Evolutionary conservation across 208 protist species (phyloP), one percentile per base, ranked within the genome.

Genomic region (Trypanosoma caninum): DNA sequence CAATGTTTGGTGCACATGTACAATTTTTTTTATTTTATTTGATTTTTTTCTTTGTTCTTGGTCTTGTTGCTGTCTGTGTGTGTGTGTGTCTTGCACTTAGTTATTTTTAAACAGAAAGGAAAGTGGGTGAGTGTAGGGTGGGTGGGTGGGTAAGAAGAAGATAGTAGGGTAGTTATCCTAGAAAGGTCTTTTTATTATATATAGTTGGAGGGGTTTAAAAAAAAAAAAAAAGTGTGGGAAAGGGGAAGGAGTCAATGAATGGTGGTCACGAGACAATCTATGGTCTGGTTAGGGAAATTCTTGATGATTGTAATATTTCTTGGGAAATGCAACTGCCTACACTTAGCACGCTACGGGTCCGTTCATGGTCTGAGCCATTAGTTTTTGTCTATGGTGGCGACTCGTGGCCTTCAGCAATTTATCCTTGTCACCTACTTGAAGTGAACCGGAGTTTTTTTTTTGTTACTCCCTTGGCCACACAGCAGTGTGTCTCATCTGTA

Each of bases 391-490:
- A 60, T 60, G 16, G 25, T 25, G 46, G 54, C 41, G 56, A 71
- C n/a, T 37, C 63, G n/a, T 86, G 75, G 75, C 75, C 75, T 50
- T 46, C 37, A 16, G 42, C 45, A 27, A 58, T 82, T 37, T 42
- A 68, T 14, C 66, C 70, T 6, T 80, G 71, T 68, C 68, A 59
- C 23, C 63, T 86, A 27, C 78, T 62, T 25, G 69, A 77, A 30
- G 60, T 80, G 57, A 79, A 64, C 31, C 46, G 71, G 38, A 47
- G 61, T 54, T 58, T 25, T 34, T 59, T 70, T 48, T 13, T 40
- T 13, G 48, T 71, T 4, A n/a, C 16, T n/a, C n/a, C n/a, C n/a
- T n/a, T n/a, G 27, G 20, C 11, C 6, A 18, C 34, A 50, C 14
- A 22, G 38, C 6, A 20, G 3, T 23, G 14, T 22, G 16, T 30